phyloP scores from a whole-genome alignment of 768 basidiomycete genomes.

The Mycena galericulata region DNA sequence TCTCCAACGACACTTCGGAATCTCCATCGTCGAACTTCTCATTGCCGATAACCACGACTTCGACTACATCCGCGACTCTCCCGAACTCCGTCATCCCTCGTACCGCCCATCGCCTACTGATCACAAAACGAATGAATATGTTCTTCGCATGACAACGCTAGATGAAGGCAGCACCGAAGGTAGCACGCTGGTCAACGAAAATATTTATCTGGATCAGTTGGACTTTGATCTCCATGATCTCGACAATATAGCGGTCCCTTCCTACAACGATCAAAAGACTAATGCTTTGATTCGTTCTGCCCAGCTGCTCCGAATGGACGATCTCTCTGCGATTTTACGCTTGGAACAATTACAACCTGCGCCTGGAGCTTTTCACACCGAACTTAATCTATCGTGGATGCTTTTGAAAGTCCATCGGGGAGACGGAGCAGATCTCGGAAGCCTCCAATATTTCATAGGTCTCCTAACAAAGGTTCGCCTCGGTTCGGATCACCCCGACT shows the following conservation, averaged over 20 bases:
- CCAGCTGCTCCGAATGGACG: conserved; percentile 4
- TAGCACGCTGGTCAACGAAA: conserved; percentile 23
- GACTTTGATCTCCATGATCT: conserved; percentile 4
- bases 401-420: conserved; percentile 18
- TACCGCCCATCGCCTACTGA: conserved; percentile 15
- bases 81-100: not conserved
- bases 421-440: conserved; percentile 25
- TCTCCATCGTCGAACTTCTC: too few relatives aligned
- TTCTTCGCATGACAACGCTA: conserved; percentile 15
- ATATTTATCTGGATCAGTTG: conserved; percentile 33
- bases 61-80: not conserved
- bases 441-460: conserved; percentile 34
- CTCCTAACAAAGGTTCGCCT: conserved; percentile 33
- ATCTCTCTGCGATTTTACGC: conserved; percentile 19
- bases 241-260: conserved; percentile 14
- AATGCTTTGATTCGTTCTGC: conserved; percentile 26
- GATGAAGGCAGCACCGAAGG: conserved; percentile 28
- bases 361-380: conserved; percentile 34
- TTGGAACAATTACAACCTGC: conserved; percentile 29
- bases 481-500: conserved; percentile 34
- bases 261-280: conserved; percentile 20
- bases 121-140: conserved; percentile 17
- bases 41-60: too few relatives aligned
- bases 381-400: conserved; percentile 36
- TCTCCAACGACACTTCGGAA: too few relatives aligned